phyloP scores from a whole-genome alignment of 2,329 filamentous ascomycete species.

The Ophiostoma ulmi region DNA sequence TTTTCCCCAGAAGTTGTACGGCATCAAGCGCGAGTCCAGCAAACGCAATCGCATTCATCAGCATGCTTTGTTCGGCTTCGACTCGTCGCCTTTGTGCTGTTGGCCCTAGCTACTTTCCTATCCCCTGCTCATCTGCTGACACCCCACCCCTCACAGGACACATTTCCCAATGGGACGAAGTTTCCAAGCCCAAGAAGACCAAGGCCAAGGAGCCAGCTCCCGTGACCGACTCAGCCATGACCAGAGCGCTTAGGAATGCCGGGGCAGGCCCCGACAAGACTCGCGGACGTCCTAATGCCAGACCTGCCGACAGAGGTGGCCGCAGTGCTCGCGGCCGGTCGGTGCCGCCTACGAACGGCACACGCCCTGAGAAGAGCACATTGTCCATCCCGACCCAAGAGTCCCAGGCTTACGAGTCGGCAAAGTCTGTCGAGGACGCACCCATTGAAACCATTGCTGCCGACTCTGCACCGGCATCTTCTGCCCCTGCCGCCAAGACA shows the following conservation, averaged over 20 bases:
- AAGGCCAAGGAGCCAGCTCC: conserved; percentile 63
- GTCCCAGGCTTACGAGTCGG: conserved; percentile 56
- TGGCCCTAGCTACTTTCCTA: not conserved
- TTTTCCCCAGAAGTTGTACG: not conserved
- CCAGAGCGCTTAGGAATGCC: conserved; percentile 53
- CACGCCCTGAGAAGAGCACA: conserved; percentile 52
- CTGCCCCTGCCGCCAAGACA: conserved; percentile 48
- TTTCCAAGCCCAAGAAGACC: conserved; percentile 67
- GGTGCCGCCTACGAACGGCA: conserved; percentile 56
- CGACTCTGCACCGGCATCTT: conserved; percentile 29
- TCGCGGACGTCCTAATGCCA: conserved; percentile 57
- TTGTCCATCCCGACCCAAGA: conserved; percentile 66
- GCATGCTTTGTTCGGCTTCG: not conserved
- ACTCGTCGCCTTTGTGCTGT: not conserved
- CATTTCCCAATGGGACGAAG: conserved; percentile 79
- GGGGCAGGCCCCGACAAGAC: conserved; percentile 57
- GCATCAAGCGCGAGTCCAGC: not conserved
- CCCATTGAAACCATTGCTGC: conserved; percentile 32
- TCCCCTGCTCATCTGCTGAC: not conserved
- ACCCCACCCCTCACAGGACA: conserved; percentile 49
- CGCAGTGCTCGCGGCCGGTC: conserved; percentile 60
- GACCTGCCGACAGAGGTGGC: conserved; percentile 58
- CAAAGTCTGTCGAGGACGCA: conserved; percentile 40
- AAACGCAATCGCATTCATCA: not conserved
- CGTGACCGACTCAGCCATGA: conserved; percentile 45